phyloP scores from a whole-genome alignment of 1,284 basidiomycete genomes.

The Ustilago hordei region DNA sequence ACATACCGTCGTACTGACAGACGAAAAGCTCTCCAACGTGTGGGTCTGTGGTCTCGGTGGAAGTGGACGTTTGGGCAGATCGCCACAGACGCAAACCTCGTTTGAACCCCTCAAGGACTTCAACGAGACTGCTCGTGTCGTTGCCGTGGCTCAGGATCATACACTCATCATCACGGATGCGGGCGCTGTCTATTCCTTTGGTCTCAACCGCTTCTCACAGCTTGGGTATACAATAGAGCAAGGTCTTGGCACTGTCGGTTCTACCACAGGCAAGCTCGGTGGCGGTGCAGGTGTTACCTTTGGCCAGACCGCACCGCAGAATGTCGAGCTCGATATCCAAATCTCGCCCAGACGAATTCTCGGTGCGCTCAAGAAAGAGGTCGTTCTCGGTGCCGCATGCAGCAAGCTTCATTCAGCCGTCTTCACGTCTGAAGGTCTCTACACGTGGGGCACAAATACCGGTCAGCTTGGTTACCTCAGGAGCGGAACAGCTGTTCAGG shows the following conservation, averaged over 20 bases:
- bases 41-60: constrained; percentile 65
- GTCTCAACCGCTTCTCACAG: constrained; percentile 79
- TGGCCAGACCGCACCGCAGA: constrained; percentile 26
- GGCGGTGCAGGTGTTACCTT: constrained; percentile 72
- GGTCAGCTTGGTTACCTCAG: constrained; percentile 84
- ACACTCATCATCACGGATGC: constrained; percentile 83
- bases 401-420: constrained; percentile 88
- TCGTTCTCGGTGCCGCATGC: constrained; percentile 84
- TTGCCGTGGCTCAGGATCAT: constrained; percentile 93
- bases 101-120: constrained; percentile 77
- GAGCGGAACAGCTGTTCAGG: constrained; percentile 79
- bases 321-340: constrained; percentile 74
- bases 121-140: constrained; percentile 72
- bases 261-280: constrained; percentile 43
- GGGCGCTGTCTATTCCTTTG: constrained; percentile 91
- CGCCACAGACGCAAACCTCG: constrained; percentile 82
- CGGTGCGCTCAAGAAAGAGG: constrained; percentile 83
- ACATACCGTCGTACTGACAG: constrained; percentile 64
- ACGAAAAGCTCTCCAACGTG: constrained; percentile 62
- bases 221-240: constrained; percentile 87
- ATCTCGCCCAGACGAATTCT: constrained; percentile 80
- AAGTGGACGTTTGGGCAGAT: constrained; percentile 75
- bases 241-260: constrained; percentile 56
- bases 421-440: constrained; percentile 86
- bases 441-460: constrained; percentile 94